These are phyloP conservation scores for Candida palmyrensis DNA, from an alignment of 805 yeast genomes.

Conservation along the genomic window DNA sequence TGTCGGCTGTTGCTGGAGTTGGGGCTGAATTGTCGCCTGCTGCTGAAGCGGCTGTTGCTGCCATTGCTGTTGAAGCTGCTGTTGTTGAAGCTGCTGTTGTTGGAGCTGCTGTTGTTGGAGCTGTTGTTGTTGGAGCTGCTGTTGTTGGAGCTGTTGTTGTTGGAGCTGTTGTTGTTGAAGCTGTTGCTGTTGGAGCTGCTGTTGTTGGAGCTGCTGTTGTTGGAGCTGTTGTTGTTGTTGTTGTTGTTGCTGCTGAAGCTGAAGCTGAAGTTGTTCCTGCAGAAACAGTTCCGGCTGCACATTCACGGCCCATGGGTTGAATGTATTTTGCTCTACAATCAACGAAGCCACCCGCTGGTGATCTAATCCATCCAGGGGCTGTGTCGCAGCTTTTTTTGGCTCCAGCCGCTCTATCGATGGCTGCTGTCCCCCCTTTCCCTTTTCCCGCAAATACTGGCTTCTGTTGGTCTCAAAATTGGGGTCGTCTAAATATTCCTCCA, in stretches of 20 bases:
- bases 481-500: conserved; percentile 85
- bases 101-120: conserved; percentile 14
- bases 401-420: conserved; percentile 19
- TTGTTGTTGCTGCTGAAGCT: conserved; percentile 17
- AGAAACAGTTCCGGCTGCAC: conserved; percentile 8
- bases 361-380: no score
- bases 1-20: conserved; percentile 7
- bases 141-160: conserved; percentile 17
- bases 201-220: conserved; percentile 8
- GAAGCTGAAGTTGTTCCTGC: conserved; percentile 9
- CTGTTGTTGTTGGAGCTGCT: conserved; percentile 27
- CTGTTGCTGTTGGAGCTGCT: conserved; percentile 8
- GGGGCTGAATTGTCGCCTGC: no score
- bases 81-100: conserved; percentile 5
- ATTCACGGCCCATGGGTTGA: conserved; percentile 35
- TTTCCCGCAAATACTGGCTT: conserved; percentile 70
- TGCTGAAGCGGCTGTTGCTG: conserved; percentile 6
- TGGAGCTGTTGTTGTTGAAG: conserved; percentile 28
- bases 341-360: conserved; percentile 18
- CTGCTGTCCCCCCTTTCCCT: no score
- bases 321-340: conserved; percentile 33
- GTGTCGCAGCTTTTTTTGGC: conserved; percentile 3
- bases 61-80: conserved; percentile 5
- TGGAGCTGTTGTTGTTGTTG: conserved; percentile 12
- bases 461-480: conserved; percentile 79